These are phyloP conservation scores for Penicillium steckii DNA, from an alignment of 495 filamentous ascomycete genomes.

Conservation along the genomic window DNA sequence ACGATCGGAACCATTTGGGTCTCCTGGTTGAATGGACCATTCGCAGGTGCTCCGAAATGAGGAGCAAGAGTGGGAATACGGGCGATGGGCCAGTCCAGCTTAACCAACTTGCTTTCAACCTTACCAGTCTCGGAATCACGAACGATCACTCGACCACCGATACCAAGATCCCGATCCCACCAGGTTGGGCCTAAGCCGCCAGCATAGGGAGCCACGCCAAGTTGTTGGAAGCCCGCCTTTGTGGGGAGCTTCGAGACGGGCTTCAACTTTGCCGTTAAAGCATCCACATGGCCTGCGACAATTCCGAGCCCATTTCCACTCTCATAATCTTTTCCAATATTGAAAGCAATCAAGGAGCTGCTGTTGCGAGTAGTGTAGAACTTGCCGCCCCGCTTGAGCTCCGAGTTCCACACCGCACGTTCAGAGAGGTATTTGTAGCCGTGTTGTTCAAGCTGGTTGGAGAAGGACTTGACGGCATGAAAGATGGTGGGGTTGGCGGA, in stretches of 20 bases:
- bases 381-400: slow-evolving; percentile 76
- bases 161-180: slow-evolving; percentile 92
- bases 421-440: slow-evolving; percentile 80
- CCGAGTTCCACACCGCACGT: slow-evolving; percentile 72
- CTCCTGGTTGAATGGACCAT: slow-evolving; percentile 80
- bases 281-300: slow-evolving; percentile 89
- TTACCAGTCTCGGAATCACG: slow-evolving; percentile 71
- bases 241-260: slow-evolving; percentile 78
- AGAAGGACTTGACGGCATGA: slow-evolving; percentile 77
- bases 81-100: slow-evolving; percentile 91
- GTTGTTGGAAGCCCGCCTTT: slow-evolving; percentile 81
- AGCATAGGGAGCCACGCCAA: slow-evolving; percentile 91
- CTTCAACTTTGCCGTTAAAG: slow-evolving; percentile 84
- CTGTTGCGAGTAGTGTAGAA: slow-evolving; percentile 88
- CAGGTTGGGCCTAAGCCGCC: slow-evolving; percentile 82
- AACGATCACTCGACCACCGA: slow-evolving; percentile 86
- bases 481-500: slow-evolving; percentile 89
- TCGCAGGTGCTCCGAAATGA: slow-evolving; percentile 82
- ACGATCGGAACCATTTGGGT: slow-evolving; percentile 95
- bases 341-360: slow-evolving; percentile 83
- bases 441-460: slow-evolving; percentile 62
- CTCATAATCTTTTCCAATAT: slow-evolving; percentile 76
- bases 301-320: slow-evolving; percentile 80
- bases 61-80: slow-evolving; percentile 89
- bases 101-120: slow-evolving; percentile 78